These are phyloP conservation scores for Acrodontium crateriforme DNA, from an alignment of 2,329 filamentous ascomycete genomes.

Conservation along the genomic window DNA sequence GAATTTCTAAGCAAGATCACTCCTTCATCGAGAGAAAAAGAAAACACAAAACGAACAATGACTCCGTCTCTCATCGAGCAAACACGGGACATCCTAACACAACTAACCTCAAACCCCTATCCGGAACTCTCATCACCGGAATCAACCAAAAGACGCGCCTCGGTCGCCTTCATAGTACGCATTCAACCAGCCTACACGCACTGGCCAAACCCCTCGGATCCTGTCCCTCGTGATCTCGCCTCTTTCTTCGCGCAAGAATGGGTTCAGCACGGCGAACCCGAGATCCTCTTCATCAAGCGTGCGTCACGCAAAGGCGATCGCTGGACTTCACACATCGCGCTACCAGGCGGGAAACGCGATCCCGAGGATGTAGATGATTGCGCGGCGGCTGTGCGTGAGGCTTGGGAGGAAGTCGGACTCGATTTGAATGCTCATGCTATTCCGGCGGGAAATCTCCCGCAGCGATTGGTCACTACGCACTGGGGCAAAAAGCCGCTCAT, in stretches of 20 bases:
- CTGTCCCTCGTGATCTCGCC: constrained; percentile 28
- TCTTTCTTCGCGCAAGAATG: constrained; percentile 50
- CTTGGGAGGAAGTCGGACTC: constrained; percentile 50
- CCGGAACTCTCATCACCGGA: constrained; percentile 36
- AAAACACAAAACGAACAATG: too few species aligned
- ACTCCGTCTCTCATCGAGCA: too few species aligned
- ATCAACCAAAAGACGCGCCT: constrained; percentile 44
- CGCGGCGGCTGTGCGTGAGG: constrained; percentile 49
- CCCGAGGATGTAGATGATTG: constrained; percentile 49
- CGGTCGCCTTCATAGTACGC: constrained; percentile 50
- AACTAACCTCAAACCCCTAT: constrained; percentile 33
- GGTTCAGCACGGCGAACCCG: constrained; percentile 52
- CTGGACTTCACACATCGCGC: constrained; percentile 56
- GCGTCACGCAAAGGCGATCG: constrained; percentile 50
- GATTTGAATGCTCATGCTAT: constrained; percentile 35
- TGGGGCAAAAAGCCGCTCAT: constrained; percentile 52
- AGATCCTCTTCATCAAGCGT: constrained; percentile 59
- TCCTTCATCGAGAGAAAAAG: too few species aligned
- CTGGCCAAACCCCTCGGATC: constrained; percentile 26
- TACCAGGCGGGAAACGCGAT: constrained; percentile 55
- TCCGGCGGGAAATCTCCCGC: constrained; percentile 47
- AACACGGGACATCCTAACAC: constrained; percentile 28
- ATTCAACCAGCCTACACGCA: constrained; percentile 44
- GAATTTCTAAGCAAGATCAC: too few species aligned
- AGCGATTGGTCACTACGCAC: constrained; percentile 50